Evolutionary conservation across 768 basidiomycete genomes (phyloP).

Genomic region (Boletales sp.): DNA sequence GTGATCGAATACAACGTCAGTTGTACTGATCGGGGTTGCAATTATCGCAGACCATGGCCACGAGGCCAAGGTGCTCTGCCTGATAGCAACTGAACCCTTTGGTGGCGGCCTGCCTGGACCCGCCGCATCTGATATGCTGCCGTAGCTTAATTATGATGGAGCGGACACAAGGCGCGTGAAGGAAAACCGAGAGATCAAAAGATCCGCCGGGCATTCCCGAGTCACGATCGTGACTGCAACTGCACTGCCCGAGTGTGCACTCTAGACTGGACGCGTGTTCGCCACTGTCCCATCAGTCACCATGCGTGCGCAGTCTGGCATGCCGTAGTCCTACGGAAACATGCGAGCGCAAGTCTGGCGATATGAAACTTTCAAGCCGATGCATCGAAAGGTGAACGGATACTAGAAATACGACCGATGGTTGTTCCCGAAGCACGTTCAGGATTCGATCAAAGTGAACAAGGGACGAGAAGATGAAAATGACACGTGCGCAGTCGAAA

Average conservation of each 20-base stretch:
- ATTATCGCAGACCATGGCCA: conserved; percentile 6
- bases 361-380: conserved; percentile 15
- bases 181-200: conserved; percentile 11
- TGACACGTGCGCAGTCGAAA: conserved; percentile 4
- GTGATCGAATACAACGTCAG: conserved; percentile 4
- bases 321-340: conserved; percentile 25
- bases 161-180: conserved; percentile 20
- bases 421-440: not conserved
- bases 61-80: conserved; percentile 17
- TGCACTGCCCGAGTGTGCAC: conserved; percentile 11
- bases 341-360: conserved; percentile 14
- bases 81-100: conserved; percentile 15
- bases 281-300: conserved; percentile 28
- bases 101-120: conserved; percentile 8
- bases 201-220: conserved; percentile 21
- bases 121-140: conserved; percentile 4
- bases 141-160: conserved; percentile 11
- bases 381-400: conserved; percentile 7
- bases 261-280: conserved; percentile 12
- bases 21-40: not conserved
- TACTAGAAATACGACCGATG: conserved; percentile 1
- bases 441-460: too few relatives aligned
- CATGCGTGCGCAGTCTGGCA: conserved; percentile 20
- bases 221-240: conserved; percentile 14
- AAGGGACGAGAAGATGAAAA: conserved; percentile 1